A percentile compares a stretch with the other conserved stretches of the same genome.
phyloP scores from a whole-genome alignment of 805 yeast species.

The Kregervanrija pseudodelftensis region DNA sequence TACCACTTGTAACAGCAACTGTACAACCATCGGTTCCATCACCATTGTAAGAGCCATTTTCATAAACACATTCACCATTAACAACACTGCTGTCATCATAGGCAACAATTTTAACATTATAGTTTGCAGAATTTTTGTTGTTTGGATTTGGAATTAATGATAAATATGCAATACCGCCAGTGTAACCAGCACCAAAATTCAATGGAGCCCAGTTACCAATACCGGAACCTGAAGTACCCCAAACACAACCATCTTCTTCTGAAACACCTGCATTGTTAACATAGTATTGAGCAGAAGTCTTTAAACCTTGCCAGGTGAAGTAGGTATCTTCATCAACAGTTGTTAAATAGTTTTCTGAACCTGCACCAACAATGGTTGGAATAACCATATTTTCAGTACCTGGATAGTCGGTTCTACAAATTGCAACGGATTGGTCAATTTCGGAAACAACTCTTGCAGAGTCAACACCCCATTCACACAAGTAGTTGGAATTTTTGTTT shows the following conservation, averaged over 20 bases:
- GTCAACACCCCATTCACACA: conserved; percentile 61
- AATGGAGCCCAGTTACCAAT: conserved; percentile 80
- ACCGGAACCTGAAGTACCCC: conserved; percentile 55
- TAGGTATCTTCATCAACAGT: conserved; percentile 55
- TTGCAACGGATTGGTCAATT: conserved; percentile 46
- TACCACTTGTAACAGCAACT: conserved; percentile 36
- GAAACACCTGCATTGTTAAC: conserved; percentile 74
- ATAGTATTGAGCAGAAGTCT: conserved; percentile 67
- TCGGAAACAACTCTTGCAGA: conserved; percentile 49
- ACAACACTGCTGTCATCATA: conserved; percentile 53
- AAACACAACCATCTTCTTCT: conserved; percentile 60
- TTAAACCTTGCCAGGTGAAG: conserved; percentile 55
- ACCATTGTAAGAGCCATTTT: conserved; percentile 59
- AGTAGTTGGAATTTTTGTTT: conserved; percentile 40
- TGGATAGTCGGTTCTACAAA: conserved; percentile 76
- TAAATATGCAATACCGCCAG: conserved; percentile 52
- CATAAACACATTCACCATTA: conserved; percentile 74
- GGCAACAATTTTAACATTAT: conserved; percentile 72
- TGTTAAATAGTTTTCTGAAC: conserved; percentile 43
- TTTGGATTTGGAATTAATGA: conserved; percentile 76
- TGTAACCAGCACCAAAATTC: conserved; percentile 68
- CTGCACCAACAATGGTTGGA: conserved; percentile 58
- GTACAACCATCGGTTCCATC: conserved; percentile 74
- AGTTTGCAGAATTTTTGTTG: conserved; percentile 51
- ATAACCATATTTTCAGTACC: conserved; percentile 77